These are phyloP conservation scores for Lumnitzera littorea DNA, from an alignment of 345 rosid species.

Conservation along the genomic window DNA sequence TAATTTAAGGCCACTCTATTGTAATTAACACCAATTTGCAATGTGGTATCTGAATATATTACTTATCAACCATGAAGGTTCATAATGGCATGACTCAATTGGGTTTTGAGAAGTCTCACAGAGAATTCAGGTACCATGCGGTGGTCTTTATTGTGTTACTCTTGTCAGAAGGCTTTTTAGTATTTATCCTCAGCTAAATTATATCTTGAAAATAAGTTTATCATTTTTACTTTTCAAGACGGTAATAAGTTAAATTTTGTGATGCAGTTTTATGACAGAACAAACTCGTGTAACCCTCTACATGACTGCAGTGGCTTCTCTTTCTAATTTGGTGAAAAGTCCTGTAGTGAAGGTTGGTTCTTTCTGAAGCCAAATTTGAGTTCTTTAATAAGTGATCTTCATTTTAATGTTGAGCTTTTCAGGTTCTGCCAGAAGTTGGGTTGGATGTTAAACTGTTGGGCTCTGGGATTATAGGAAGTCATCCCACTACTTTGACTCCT, in stretches of 20 bases:
- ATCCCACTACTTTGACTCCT: constrained; percentile 90
- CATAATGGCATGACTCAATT: constrained; percentile 84
- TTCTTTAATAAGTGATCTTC: not conserved
- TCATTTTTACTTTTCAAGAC: constrained; percentile 6
- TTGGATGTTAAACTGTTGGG: constrained; percentile 59
- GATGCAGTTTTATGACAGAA: constrained; percentile 67
- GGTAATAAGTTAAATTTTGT: not conserved
- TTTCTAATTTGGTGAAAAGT: constrained; percentile 53
- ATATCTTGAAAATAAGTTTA: constrained; percentile 5
- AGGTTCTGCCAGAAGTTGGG: constrained; percentile 73
- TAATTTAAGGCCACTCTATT: not conserved
- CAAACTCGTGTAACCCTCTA: constrained; percentile 72
- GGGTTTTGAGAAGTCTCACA: constrained; percentile 59
- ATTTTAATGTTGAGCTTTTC: constrained; percentile 1
- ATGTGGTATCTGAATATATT: not conserved
- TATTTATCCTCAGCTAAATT: constrained; percentile 1
- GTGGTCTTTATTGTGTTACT: constrained; percentile 1
- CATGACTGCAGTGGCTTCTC: constrained; percentile 80
- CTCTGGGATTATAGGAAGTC: constrained; percentile 49
- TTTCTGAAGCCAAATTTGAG: constrained; percentile 1
- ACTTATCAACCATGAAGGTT: constrained; percentile 38
- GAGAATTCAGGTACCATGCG: constrained; percentile 53
- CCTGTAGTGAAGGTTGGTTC: constrained; percentile 47
- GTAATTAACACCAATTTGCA: not conserved
- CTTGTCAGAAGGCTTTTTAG: not conserved